Evolutionary conservation across 192 early-diverging fungal species (phyloP), one percentile per base, ranked within the genome.

Genomic region (Mycoemilia scoparia): DNA sequence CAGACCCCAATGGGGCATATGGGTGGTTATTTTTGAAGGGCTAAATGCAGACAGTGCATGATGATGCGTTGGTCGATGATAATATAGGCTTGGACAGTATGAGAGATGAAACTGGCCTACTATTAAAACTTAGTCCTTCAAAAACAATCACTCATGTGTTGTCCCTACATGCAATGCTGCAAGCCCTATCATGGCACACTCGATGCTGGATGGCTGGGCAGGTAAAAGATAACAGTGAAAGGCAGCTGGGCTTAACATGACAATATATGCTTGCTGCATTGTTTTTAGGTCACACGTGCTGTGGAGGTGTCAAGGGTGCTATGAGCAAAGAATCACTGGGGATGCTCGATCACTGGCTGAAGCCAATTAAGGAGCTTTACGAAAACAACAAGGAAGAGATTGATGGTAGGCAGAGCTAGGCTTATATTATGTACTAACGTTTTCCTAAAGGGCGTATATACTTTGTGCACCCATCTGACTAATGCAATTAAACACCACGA

Each of bases 311-410:
- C 13, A 56, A 56, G 21, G 70, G 71, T 1, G 71, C 76, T 9
- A 49, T 72, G 50, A 50, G 54, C 11, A 65, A 58, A 33, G 50
- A 67, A 24, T 68, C 79, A 33, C 60, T 70, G 30, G 83, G 81
- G 11, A 52, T 87, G 13, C 74, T 96, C 18, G 83, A 96, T 53
- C 84, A 83, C 59, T 93, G 89, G 89, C 66, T 93, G 23, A 54
- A 73, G 9, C 69, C 70, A 43, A 82, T 96, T 51, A 80, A 85
- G 59, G 87, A 85, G 41, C 56, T 91, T 11, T 82, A 82, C 37
- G 36, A 66, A 23, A 50, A 64, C 38, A 64, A 81, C 52, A 26
- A 67, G 39, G 42, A 39, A 13, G 49, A 69, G 47, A 37, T 81
- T 20, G 41, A 57, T 9, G 45, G 49, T 54, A 40, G 66, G 63